A percentile compares a stretch with the other conserved stretches of the same genome.
These are phyloP conservation scores for Phytopythium chamaehyphon DNA, from an alignment of 352 stramenopile genomes.

Conservation along the genomic window DNA sequence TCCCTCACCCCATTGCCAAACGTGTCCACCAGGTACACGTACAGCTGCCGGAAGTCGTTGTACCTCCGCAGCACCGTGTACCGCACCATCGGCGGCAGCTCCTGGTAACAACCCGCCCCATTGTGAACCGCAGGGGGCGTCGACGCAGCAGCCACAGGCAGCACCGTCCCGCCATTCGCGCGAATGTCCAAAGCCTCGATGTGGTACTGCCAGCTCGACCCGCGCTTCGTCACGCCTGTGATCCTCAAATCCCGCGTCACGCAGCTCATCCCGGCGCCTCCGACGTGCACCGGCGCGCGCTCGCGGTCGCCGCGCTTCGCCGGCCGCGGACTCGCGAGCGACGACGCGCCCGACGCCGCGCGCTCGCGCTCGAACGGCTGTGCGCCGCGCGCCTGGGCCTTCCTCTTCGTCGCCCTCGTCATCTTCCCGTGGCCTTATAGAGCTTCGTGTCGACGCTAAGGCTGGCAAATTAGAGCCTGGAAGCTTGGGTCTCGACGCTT, in stretches of 20 bases:
- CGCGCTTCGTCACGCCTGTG: slow-evolving; percentile 63
- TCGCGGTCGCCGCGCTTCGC: background rate
- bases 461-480: no score
- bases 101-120: slow-evolving; percentile 15
- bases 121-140: background rate
- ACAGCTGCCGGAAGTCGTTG: slow-evolving; percentile 72
- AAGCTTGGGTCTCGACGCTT: no score
- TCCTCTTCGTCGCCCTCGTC: no score
- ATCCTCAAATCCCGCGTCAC: slow-evolving; percentile 63
- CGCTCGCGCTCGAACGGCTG: slow-evolving; percentile 8
- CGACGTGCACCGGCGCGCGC: slow-evolving; percentile 7
- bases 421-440: no score
- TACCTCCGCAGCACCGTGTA: slow-evolving; percentile 79
- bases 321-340: no score
- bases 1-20: slow-evolving; percentile 38
- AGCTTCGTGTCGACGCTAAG: no score
- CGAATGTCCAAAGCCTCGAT: slow-evolving; percentile 75
- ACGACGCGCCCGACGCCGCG: background rate
- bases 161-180: slow-evolving; percentile 8
- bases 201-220: slow-evolving; percentile 71
- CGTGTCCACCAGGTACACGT: slow-evolving; percentile 51
- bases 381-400: no score
- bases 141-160: no score
- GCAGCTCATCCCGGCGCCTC: slow-evolving; percentile 19
- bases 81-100: slow-evolving; percentile 62